These are phyloP conservation scores for Trifolium repens DNA, from an alignment of 306 rosid genomes.

Conservation along the genomic window DNA sequence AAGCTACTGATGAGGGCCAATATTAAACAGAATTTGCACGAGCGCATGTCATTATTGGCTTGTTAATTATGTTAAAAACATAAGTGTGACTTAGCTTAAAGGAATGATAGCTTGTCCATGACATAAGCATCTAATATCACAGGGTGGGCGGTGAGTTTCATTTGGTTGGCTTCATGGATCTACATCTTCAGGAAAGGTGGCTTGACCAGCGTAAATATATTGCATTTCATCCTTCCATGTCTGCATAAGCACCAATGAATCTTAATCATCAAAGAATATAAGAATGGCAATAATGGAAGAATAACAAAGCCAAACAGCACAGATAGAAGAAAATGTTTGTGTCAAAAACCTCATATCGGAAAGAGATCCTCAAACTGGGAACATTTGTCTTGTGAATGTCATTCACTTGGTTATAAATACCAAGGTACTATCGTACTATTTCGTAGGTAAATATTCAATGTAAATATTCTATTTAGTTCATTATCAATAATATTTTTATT, in stretches of 20 bases:
- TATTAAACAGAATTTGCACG: neutral
- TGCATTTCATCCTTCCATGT: conserved; percentile 87
- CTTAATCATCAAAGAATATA: conserved; percentile 28
- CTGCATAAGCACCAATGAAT: conserved; percentile 54
- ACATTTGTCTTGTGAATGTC: conserved; percentile 81
- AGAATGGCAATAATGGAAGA: conserved; percentile 22
- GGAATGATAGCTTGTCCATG: conserved; percentile 16
- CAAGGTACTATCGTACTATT: neutral
- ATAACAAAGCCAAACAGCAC: conserved; percentile 5
- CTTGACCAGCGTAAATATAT: conserved; percentile 56
- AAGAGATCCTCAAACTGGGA: conserved; percentile 66
- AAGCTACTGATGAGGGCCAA: neutral
- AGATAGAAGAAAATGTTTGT: conserved; percentile 21
- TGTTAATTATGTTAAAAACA: conserved; percentile 11
- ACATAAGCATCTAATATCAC: neutral
- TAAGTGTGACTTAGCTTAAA: conserved; percentile 5
- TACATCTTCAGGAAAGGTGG: conserved; percentile 61
- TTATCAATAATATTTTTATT: no score
- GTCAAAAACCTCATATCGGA: conserved; percentile 56
- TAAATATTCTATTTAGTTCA: no score
- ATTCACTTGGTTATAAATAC: conserved; percentile 49
- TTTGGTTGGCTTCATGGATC: conserved; percentile 52
- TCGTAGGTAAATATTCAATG: no score
- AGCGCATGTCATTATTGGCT: neutral
- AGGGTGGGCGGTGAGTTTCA: neutral